Evolutionary conservation across 2,329 filamentous ascomycete species (phyloP).

Genomic region (Fusarium temperatum): DNA sequence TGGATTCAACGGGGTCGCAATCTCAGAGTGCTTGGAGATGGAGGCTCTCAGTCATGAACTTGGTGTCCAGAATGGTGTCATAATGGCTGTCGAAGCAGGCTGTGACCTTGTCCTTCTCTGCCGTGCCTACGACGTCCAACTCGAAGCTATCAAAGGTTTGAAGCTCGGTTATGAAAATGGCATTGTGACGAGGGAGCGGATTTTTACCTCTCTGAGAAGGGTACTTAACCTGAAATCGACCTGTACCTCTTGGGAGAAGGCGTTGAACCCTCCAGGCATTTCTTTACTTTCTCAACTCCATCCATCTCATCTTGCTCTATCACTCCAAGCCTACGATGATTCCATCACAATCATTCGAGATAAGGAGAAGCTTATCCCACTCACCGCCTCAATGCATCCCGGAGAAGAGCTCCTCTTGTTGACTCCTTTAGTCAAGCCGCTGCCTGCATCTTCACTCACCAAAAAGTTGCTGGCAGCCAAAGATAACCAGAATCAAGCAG

Average conservation of each 20-base stretch:
- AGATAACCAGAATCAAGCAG: conserved; percentile 47
- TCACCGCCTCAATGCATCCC: conserved; percentile 81
- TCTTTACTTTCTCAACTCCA: conserved; percentile 82
- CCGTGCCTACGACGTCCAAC: conserved; percentile 85
- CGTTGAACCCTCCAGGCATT: conserved; percentile 85
- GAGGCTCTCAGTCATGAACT: conserved; percentile 95
- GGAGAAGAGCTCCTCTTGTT: conserved; percentile 90
- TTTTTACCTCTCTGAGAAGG: conserved; percentile 81
- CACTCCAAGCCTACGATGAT: conserved; percentile 86
- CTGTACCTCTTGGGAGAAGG: conserved; percentile 91
- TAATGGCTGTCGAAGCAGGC: conserved; percentile 97
- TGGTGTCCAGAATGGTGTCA: conserved; percentile 94
- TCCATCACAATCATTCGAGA: conserved; percentile 95
- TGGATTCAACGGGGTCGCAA: conserved; percentile 89
- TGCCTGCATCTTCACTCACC: conserved; percentile 88
- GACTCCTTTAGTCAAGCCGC: conserved; percentile 87
- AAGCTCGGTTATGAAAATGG: conserved; percentile 91
- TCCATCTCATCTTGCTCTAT: conserved; percentile 81
- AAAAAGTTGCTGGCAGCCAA: conserved; percentile 70
- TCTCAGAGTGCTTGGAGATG: conserved; percentile 97
- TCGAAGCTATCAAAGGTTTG: conserved; percentile 89
- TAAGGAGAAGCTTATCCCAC: conserved; percentile 82
- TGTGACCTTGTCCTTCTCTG: conserved; percentile 93
- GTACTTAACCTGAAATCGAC: conserved; percentile 83
- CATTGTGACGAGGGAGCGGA: conserved; percentile 82